Evolutionary conservation across 495 filamentous ascomycete genomes (phyloP).

Genomic region (Aspergillus baeticus): DNA sequence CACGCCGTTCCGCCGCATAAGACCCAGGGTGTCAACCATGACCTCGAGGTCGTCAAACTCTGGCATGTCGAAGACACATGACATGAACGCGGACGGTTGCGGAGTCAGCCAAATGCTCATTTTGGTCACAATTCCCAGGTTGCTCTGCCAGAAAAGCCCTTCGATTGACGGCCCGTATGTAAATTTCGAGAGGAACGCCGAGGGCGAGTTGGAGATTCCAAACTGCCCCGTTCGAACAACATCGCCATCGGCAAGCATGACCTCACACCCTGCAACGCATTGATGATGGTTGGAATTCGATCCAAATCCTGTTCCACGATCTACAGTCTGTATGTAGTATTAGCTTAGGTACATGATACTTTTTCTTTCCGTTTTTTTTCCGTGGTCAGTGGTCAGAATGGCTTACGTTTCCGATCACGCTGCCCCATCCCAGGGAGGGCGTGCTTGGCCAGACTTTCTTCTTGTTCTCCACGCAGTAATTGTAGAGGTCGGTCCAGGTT

Average conservation of each 20-base stretch:
- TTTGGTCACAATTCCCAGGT: slow-evolving; percentile 58
- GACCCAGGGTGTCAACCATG: not conserved
- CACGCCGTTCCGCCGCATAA: not conserved
- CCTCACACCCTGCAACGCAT: slow-evolving; percentile 14
- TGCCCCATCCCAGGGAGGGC: slow-evolving; percentile 55
- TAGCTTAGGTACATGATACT: no score
- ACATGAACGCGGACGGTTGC: slow-evolving; percentile 28
- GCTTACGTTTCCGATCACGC: slow-evolving; percentile 49
- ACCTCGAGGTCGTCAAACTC: not conserved
- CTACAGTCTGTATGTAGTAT: slow-evolving; percentile 10
- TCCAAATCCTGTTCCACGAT: not conserved
- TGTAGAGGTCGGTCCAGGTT: slow-evolving; percentile 50
- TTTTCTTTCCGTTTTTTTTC: no score
- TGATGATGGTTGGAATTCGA: slow-evolving; percentile 6
- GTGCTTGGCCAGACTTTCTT: slow-evolving; percentile 49
- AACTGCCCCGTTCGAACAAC: slow-evolving; percentile 17
- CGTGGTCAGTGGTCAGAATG: no score
- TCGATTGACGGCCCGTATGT: slow-evolving; percentile 57
- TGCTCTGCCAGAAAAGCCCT: slow-evolving; percentile 58
- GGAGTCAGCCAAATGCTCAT: slow-evolving; percentile 60
- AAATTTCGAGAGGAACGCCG: slow-evolving; percentile 50
- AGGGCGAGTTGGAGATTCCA: slow-evolving; percentile 23
- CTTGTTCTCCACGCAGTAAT: slow-evolving; percentile 44
- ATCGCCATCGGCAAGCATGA: slow-evolving; percentile 9
- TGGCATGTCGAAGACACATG: slow-evolving; percentile 13